Conservation (phyloP, 2,329 filamentous ascomycete genomes). For the Clonostachys solani region DNA sequence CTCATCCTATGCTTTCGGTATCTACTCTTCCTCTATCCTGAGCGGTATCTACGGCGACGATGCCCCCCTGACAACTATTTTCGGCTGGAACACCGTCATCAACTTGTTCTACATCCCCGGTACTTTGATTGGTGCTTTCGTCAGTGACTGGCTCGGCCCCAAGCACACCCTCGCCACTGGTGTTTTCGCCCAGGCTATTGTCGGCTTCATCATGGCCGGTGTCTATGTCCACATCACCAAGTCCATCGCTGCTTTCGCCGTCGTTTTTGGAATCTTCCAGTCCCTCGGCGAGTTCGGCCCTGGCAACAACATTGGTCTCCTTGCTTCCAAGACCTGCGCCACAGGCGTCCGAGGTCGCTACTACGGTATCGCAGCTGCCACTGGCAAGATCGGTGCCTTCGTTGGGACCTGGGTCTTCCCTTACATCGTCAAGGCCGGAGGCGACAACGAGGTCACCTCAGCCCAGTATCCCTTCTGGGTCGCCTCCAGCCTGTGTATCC, state of each 20-base stretch:
- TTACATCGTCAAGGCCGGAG: constrained; percentile 58
- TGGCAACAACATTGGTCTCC: constrained; percentile 85
- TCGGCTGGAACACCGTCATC: constrained; percentile 86
- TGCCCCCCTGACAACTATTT: constrained; percentile 67
- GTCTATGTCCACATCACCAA: constrained; percentile 68
- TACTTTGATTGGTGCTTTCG: constrained; percentile 70
- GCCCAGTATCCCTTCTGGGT: constrained; percentile 91
- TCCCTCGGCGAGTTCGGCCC: constrained; percentile 59
- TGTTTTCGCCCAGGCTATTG: constrained; percentile 66
- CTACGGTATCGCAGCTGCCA: constrained; percentile 67
- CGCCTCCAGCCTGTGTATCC: constrained; percentile 70
- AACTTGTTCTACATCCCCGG: constrained; percentile 89
- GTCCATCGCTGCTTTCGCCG: constrained; percentile 27
- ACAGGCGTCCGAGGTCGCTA: constrained; percentile 79
- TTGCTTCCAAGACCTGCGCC: constrained; percentile 83
- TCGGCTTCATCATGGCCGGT: constrained; percentile 88
- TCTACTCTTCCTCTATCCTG: constrained; percentile 78
- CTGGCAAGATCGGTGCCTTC: constrained; percentile 78
- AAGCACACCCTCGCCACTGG: constrained; percentile 69
- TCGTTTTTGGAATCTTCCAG: constrained; percentile 31
- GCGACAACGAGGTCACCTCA: constrained; percentile 44
- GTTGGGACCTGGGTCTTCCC: constrained; percentile 82
- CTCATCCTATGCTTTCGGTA: constrained; percentile 77
- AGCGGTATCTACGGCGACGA: constrained; percentile 54
- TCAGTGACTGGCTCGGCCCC: constrained; percentile 76